Percentiles rank a stretch among this genome's conserved stretches.
Evolutionary conservation across 768 basidiomycete species (phyloP).

Genomic region (Rhodotorula diobovata): DNA sequence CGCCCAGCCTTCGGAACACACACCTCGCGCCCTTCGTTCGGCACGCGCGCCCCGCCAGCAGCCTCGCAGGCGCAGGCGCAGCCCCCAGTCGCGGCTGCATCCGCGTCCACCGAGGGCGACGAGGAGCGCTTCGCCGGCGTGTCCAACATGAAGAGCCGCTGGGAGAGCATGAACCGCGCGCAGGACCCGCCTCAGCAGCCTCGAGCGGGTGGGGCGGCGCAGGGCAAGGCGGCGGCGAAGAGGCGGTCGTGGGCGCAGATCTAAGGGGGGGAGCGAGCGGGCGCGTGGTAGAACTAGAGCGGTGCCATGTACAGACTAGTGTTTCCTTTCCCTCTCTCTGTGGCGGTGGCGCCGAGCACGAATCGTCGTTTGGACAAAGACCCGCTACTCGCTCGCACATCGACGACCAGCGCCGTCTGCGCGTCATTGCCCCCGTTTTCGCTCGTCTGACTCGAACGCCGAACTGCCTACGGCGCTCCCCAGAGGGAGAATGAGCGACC

Average conservation of each 20-base stretch:
- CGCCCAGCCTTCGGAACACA: background rate
- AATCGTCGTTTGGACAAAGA: too few species aligned
- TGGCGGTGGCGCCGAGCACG: too few species aligned
- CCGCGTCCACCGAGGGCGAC: background rate
- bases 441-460: too few species aligned
- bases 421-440: too few species aligned
- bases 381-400: too few species aligned
- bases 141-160: slow-evolving; percentile 39
- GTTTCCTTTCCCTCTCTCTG: too few species aligned
- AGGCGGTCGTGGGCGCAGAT: slow-evolving; percentile 1
- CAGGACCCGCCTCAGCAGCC: background rate
- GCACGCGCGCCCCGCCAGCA: background rate
- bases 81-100: background rate
- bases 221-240: background rate
- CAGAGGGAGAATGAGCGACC: too few species aligned
- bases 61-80: background rate
- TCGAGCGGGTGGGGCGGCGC: background rate
- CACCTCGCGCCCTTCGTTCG: background rate
- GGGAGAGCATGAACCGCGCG: slow-evolving; percentile 35
- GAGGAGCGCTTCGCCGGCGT: slow-evolving; percentile 40
- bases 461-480: too few species aligned
- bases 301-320: too few species aligned
- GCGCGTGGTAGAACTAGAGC: background rate
- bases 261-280: background rate
- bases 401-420: too few species aligned